A percentile compares a stretch with the other conserved stretches of the same genome.
Conservation (phyloP, 179 eudicot genomes). For the Carnegiea gigantea region DNA sequence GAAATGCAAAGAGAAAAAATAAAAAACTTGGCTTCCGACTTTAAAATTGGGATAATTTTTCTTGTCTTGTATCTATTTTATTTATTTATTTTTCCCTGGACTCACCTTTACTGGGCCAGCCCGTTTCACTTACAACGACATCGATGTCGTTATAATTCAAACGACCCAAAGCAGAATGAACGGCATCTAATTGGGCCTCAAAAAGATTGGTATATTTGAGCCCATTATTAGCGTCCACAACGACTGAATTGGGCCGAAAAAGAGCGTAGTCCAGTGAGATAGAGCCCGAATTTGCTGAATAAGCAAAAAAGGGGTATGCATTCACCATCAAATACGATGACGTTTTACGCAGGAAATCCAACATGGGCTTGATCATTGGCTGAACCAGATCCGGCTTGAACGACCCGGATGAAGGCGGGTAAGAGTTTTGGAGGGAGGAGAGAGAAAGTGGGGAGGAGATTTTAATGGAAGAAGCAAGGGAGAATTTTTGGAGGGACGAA, state of each 20-base stretch:
- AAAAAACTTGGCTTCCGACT: no score
- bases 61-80: no score
- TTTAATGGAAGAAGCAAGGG: constrained; percentile 34
- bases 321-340: constrained; percentile 75
- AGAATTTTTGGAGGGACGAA: constrained; percentile 36
- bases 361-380: constrained; percentile 68
- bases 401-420: constrained; percentile 77
- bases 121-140: constrained; percentile 76
- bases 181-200: constrained; percentile 91
- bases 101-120: constrained; percentile 78
- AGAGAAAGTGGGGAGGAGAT: constrained; percentile 70
- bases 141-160: constrained; percentile 43
- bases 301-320: constrained; percentile 84
- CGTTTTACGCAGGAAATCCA: constrained; percentile 47
- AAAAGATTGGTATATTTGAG: constrained; percentile 51
- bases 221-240: constrained; percentile 57
- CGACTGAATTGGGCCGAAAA: constrained; percentile 45
- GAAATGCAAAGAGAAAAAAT: no score
- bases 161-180: constrained; percentile 55
- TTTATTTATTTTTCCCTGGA: no score
- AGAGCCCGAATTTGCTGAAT: constrained; percentile 50
- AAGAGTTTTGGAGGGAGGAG: constrained; percentile 47
- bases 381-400: constrained; percentile 60
- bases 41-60: no score
- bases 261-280: constrained; percentile 77